phyloP scores from a whole-genome alignment of 2,329 filamentous ascomycete genomes.

The Seiridium unicorne region DNA sequence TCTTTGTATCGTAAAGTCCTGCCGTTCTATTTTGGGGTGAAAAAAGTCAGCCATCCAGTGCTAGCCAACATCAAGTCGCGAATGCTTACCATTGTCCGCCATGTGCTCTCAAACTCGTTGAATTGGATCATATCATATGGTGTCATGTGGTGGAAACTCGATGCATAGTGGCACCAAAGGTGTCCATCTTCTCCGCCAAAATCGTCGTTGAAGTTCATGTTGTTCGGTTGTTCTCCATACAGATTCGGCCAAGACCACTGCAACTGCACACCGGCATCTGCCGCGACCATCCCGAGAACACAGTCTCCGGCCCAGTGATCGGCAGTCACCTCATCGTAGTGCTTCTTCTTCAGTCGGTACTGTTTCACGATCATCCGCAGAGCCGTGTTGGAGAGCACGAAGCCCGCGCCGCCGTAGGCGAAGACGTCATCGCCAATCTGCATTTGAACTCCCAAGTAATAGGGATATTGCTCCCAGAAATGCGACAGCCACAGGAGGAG shows the following conservation, averaged over 20 bases:
- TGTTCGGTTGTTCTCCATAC: conserved; percentile 33
- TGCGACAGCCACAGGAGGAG: conserved; percentile 51
- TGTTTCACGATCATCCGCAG: conserved; percentile 41
- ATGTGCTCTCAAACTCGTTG: conserved; percentile 41
- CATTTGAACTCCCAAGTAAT: conserved; percentile 54
- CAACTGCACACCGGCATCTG: conserved; percentile 42
- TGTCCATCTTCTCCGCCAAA: conserved; percentile 34
- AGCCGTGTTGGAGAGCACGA: conserved; percentile 48
- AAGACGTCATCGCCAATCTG: conserved; percentile 49
- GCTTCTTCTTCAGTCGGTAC: conserved; percentile 36
- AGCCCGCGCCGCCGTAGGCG: conserved; percentile 52
- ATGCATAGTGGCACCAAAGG: conserved; percentile 49
- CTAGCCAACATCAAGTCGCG: no score
- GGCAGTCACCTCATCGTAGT: conserved; percentile 44
- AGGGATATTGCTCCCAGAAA: conserved; percentile 44
- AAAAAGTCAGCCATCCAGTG: no score
- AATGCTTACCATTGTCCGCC: conserved; percentile 25
- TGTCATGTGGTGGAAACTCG: conserved; percentile 47
- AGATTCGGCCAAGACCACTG: conserved; percentile 46
- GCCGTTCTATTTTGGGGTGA: conserved; percentile 15
- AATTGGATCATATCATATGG: conserved; percentile 38
- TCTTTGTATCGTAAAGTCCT: conserved; percentile 26
- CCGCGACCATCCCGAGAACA: conserved; percentile 44
- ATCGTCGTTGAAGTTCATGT: conserved; percentile 41
- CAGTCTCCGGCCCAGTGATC: conserved; percentile 49